Evolutionary conservation across 192 early-diverging fungal genomes (phyloP), one percentile per base, ranked within the genome.

Genomic region (Radiomyces spectabilis): DNA sequence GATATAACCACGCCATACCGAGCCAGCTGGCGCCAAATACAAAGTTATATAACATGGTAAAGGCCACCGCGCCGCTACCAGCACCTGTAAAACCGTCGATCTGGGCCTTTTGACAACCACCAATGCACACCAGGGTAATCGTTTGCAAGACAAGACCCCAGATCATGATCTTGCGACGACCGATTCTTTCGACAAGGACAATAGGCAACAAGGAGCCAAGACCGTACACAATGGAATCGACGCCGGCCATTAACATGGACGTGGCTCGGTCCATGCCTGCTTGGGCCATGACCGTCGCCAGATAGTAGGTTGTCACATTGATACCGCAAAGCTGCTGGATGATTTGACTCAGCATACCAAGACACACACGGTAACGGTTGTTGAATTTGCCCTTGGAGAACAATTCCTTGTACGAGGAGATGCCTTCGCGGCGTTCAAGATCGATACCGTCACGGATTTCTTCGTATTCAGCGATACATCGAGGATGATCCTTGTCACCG

Each of bases 11-110:
- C 7, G 78, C 83, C 13, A 87, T 76, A 22, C 88, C 85, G 1
- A 88, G 84, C 89, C 89, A 92, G 6, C 84, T 79, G 35, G 67
- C 71, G 26, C 85, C 86, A 52, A 91, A 92, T 9, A 72, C 74
- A 52, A 71, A 69, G 29, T 86, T 78, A 58, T 84, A 91, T 16
- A 85, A 30, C 58, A 83, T 85, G 4, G 82, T 72, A 56, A 76
- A 78, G 12, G 79, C 65, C 6, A 84, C 72, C 25, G 72, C 65
- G 49, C 65, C 44, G 30, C 72, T 66, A 26, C 64, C 67, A 1
- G 69, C 53, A 3, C 48, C 68, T 3, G 38, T 51, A 22, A 63
- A 58, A 34, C 61, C 48, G 46, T 72, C 57, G 4, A 61, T 12
- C 3, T 51, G 21, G 6, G 65, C 57, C 2, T 51, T 48, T 33